Conservation (phyloP, 345 rosid genomes). For the Citrus inodora region DNA sequence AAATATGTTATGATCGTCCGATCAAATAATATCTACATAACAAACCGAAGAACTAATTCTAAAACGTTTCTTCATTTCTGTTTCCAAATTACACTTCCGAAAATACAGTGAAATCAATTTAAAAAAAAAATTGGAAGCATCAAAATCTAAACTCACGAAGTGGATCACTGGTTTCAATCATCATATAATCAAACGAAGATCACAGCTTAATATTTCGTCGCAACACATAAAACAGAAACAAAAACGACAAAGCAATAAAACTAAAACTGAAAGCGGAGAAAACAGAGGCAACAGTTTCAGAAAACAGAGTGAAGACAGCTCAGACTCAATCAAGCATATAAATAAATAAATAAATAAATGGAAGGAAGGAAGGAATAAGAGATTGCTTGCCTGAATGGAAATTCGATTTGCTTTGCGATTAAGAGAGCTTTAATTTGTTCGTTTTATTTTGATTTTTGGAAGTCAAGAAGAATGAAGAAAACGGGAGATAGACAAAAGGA, state of each 20-base stretch:
- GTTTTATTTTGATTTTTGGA: conserved; percentile 11
- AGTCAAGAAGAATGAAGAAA: neutral
- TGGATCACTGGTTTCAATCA: neutral
- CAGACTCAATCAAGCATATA: neutral
- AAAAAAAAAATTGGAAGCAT: neutral
- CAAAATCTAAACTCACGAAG: neutral
- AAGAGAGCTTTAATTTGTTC: neutral
- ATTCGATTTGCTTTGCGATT: conserved; percentile 8
- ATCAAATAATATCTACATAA: neutral
- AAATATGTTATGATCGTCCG: neutral
- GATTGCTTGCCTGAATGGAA: conserved; percentile 32
- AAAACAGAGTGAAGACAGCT: neutral
- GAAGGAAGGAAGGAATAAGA: neutral
- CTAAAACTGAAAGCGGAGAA: neutral
- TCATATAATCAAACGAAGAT: neutral
- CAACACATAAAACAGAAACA: neutral
- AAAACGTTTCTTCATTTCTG: neutral
- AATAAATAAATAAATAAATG: neutral
- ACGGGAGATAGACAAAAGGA: neutral
- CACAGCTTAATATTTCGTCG: neutral
- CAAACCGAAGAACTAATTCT: neutral
- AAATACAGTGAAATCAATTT: neutral
- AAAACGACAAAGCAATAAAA: neutral
- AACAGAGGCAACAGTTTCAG: neutral
- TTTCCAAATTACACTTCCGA: neutral